phyloP scores from a whole-genome alignment of 768 basidiomycete species.

The Gyrodon lividus region DNA sequence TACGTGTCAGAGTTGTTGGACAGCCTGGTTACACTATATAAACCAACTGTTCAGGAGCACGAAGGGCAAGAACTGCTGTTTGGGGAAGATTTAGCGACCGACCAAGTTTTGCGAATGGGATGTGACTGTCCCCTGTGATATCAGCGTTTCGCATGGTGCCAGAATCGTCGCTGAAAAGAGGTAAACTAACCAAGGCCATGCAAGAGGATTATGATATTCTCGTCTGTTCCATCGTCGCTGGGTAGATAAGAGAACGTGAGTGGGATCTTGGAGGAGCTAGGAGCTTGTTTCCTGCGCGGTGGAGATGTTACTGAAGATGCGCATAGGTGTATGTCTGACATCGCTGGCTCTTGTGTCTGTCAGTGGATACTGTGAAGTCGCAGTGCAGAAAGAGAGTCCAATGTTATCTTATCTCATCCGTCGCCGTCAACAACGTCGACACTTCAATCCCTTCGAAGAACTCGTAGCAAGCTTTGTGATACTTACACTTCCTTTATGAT shows the following conservation, averaged over 20 bases:
- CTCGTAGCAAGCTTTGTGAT: too few relatives aligned
- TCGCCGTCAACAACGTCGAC: too few relatives aligned
- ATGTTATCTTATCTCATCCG: too few relatives aligned
- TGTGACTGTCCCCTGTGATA: constrained; percentile 71
- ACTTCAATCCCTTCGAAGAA: too few relatives aligned
- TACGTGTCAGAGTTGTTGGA: constrained; percentile 10
- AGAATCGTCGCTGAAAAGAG: constrained; percentile 4
- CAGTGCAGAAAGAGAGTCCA: too few relatives aligned
- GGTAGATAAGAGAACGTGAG: constrained; percentile 65
- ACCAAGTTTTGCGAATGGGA: constrained; percentile 75
- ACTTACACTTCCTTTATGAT: too few relatives aligned
- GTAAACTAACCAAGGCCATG: constrained; percentile 74
- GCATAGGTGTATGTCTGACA: constrained; percentile 23
- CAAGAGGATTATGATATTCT: constrained; percentile 79
- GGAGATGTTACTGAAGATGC: constrained; percentile 9
- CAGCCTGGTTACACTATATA: not conserved
- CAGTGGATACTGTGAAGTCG: too few relatives aligned
- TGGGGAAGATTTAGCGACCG: constrained; percentile 80
- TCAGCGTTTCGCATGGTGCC: not conserved
- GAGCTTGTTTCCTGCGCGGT: constrained; percentile 48
- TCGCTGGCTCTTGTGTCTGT: not conserved
- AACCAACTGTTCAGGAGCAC: constrained; percentile 73
- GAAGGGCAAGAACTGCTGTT: constrained; percentile 79
- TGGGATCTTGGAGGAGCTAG: constrained; percentile 44
- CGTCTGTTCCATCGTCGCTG: constrained; percentile 81